These are phyloP conservation scores for Tricholoma bakamatsutake DNA, from an alignment of 768 basidiomycete species.

Conservation along the genomic window DNA sequence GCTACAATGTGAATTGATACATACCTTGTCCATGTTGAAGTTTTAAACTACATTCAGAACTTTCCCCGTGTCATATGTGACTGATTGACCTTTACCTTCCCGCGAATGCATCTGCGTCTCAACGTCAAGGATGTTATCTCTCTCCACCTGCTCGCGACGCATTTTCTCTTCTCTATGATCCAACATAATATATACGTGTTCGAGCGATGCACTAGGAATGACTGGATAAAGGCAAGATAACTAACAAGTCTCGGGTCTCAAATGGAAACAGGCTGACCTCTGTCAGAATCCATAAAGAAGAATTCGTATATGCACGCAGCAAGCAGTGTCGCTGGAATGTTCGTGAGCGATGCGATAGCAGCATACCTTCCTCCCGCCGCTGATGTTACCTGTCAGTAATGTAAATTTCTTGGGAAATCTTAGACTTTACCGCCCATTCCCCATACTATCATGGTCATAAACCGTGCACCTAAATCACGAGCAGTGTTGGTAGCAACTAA, in stretches of 20 bases:
- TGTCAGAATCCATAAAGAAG: constrained; percentile 51
- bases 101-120: not conserved
- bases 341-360: constrained; percentile 58
- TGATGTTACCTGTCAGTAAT: constrained; percentile 9
- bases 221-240: constrained; percentile 1
- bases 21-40: too few species aligned
- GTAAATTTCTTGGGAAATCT: constrained; percentile 1
- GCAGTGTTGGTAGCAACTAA: constrained; percentile 60
- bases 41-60: too few species aligned
- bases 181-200: constrained; percentile 4
- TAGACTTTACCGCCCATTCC: constrained; percentile 32
- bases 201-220: constrained; percentile 11
- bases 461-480: constrained; percentile 60
- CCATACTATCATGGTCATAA: constrained; percentile 60
- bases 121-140: not conserved
- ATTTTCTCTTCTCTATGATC: not conserved
- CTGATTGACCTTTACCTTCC: too few species aligned
- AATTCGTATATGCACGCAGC: constrained; percentile 50
- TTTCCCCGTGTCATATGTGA: too few species aligned
- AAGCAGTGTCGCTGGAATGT: constrained; percentile 58
- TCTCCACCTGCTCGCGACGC: not conserved
- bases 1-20: too few species aligned
- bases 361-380: constrained; percentile 52
- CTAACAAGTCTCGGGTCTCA: not conserved
- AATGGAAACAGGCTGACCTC: constrained; percentile 35